phyloP scores from a whole-genome alignment of 768 basidiomycete genomes.

The Pulveroboletus sp. region DNA sequence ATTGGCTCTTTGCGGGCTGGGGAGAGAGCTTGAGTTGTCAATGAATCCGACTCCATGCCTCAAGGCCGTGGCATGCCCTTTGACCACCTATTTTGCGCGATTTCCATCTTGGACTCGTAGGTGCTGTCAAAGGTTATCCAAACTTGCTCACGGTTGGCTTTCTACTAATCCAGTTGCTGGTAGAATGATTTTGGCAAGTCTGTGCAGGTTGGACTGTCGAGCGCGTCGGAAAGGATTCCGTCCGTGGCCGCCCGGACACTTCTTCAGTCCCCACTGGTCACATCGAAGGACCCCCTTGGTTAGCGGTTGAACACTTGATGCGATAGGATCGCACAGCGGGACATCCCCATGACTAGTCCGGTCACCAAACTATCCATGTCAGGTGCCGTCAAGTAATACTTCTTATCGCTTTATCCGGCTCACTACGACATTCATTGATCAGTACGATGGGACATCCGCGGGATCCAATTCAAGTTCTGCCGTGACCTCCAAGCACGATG shows the following conservation, averaged over 20 bases:
- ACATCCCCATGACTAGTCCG: too few species aligned
- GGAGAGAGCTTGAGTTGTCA: not conserved
- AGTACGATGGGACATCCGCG: not conserved
- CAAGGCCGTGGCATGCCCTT: slow-evolving; percentile 9
- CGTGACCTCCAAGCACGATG: not conserved
- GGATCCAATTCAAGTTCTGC: not conserved
- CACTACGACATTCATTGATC: not conserved
- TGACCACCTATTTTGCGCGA: slow-evolving; percentile 4
- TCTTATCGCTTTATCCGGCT: not conserved
- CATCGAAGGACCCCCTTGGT: too few species aligned
- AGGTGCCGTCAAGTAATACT: too few species aligned
- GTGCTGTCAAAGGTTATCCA: not conserved
- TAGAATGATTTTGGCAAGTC: too few species aligned
- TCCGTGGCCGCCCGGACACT: too few species aligned
- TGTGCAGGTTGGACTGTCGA: not conserved
- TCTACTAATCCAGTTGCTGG: too few species aligned
- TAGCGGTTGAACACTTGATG: too few species aligned
- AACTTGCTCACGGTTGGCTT: not conserved
- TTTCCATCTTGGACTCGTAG: slow-evolving; percentile 14
- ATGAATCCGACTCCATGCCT: slow-evolving; percentile 13
- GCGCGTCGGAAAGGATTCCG: too few species aligned
- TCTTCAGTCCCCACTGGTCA: too few species aligned
- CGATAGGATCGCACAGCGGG: too few species aligned
- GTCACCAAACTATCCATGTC: too few species aligned
- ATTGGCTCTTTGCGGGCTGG: not conserved